Evolutionary conservation across 352 stramenopile genomes (phyloP).

Genomic region (Pythium phragmitis): DNA sequence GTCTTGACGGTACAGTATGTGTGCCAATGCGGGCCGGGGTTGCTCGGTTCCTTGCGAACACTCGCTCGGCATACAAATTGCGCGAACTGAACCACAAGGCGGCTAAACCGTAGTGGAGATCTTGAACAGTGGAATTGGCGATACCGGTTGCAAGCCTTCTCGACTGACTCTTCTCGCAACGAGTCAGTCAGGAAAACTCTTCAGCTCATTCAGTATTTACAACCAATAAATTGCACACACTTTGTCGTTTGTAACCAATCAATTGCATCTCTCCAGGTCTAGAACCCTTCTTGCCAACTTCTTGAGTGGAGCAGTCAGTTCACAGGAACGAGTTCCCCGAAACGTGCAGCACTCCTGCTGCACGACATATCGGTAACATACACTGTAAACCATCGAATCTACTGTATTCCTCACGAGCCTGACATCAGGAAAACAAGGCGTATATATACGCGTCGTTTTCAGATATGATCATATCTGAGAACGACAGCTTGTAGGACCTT

Average conservation of each 20-base stretch:
- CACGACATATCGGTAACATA: no score
- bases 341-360: no score
- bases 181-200: not conserved
- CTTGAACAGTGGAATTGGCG: not conserved
- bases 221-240: not conserved
- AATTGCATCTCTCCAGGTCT: not conserved
- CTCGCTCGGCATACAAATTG: no score
- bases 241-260: slow-evolving; percentile 1
- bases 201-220: not conserved
- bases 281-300: not conserved
- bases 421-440: no score
- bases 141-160: not conserved
- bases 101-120: not conserved
- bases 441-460: no score
- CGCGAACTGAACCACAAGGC: no score
- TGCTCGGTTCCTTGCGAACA: not conserved
- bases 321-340: not conserved
- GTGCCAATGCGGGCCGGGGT: not conserved
- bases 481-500: no score
- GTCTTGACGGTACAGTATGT: not conserved
- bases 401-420: no score
- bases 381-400: no score
- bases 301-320: not conserved
- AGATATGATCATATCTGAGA: no score
- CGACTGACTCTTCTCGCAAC: not conserved